Evolutionary conservation across 1,284 basidiomycete genomes (phyloP), one percentile per base, ranked within the genome.

Genomic region (Schizophyllum amplum): DNA sequence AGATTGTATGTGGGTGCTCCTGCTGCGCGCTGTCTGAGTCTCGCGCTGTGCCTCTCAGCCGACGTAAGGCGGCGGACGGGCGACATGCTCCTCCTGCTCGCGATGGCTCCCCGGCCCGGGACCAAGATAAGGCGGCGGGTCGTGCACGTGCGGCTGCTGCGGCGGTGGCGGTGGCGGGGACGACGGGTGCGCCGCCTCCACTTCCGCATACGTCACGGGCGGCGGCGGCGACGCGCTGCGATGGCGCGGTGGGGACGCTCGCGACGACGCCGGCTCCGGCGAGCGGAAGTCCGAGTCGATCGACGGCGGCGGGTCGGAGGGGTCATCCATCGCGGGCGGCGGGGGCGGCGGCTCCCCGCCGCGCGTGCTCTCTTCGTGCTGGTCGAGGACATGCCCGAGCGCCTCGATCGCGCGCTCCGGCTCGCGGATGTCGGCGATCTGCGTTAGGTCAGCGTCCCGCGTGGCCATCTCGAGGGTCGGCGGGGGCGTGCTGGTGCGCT

Each of bases 321-420:
- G 90, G 69, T 93, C 90, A 64, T 92, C 89, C 74, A 91, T 79
- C n/a, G 84, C 79, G 46, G 86, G 88, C 0, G 88, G 87, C 1
- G 87, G 88, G 0, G 88, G 89, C 0, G 86, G 88, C 24, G 73
- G 73, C 57, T 77, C 78, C 53, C 66, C 69, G 25, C 65, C 67
- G 60, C 62, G 66, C 24, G 67, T 60, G 46, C 65, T 66, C 57
- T 75, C 74, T 56, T 77, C 76, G 48, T 75, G 73, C 58, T 76
- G 79, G 59, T 83, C 83, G 47, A 84, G 69, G 20, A 79, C 79
- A 52, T 87, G 67, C 50, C 77, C 79, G 54, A 89, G 67, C 1
- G 79, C 79, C 62, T 83, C 83, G 23, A 86, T 78, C 13, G 79
- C 73, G 55, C 71, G 71, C 50, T 75, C 75, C 42, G 81, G 75